Evolutionary conservation across 228 moss, liverwort and hornwort genomes (phyloP).

Genomic region (Sphagnum fallax): DNA sequence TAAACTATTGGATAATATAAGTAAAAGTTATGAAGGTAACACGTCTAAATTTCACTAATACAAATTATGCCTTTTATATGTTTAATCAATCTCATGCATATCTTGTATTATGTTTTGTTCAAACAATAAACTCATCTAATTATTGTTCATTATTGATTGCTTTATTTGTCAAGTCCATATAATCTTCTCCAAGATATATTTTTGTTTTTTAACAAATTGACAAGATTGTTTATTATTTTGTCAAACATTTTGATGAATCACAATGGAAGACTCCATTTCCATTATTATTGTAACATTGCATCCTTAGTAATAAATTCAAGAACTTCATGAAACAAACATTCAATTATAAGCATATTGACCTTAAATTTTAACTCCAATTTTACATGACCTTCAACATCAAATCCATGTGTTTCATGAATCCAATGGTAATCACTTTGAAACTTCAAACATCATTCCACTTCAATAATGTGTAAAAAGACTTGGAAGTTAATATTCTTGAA

Average conservation of each 20-base stretch:
- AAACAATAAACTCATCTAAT: no score
- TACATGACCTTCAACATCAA: not conserved
- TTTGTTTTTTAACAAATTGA: not conserved
- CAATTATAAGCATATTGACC: not conserved
- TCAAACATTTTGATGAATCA: not conserved
- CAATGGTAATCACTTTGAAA: not conserved
- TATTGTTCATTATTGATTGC: no score
- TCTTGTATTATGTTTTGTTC: no score
- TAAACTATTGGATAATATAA: no score
- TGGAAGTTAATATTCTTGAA: not conserved
- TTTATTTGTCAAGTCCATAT: no score
- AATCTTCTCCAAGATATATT: no score
- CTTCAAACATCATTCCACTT: not conserved
- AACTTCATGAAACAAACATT: not conserved
- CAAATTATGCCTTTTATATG: no score
- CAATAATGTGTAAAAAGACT: not conserved
- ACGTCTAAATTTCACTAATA: no score
- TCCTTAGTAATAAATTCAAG: not conserved
- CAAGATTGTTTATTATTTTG: not conserved
- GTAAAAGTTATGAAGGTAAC: no score
- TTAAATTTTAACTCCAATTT: not conserved
- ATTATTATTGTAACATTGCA: not conserved
- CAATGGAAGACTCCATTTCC: not conserved
- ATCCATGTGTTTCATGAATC: not conserved
- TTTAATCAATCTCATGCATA: no score